Evolutionary conservation across 2,329 filamentous ascomycete species (phyloP).

Genomic region (Pseudocercospora fijiensis): DNA sequence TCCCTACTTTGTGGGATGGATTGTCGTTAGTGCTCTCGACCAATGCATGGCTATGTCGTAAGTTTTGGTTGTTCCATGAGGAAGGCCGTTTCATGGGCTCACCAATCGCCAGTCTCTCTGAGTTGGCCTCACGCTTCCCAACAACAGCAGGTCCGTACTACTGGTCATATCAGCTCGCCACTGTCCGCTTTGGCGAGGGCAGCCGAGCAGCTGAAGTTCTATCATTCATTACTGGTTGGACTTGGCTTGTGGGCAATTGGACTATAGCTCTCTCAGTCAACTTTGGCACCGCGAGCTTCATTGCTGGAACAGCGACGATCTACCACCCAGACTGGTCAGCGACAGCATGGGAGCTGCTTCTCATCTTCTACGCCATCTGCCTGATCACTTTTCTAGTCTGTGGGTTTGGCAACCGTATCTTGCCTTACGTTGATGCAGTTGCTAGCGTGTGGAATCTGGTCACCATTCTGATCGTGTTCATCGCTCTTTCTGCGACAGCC

Average conservation of each 20-base stretch:
- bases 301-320: background rate
- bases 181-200: background rate
- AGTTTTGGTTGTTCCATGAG: background rate
- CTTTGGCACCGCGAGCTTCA: background rate
- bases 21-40: conserved; percentile 65
- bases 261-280: background rate
- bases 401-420: background rate
- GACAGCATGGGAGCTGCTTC: background rate
- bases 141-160: background rate
- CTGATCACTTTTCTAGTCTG: background rate
- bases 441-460: background rate
- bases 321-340: background rate
- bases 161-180: background rate
- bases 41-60: conserved; percentile 59
- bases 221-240: background rate
- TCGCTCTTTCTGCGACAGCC: background rate
- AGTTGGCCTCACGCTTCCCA: background rate
- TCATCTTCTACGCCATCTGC: background rate
- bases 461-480: background rate
- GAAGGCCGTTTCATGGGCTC: background rate
- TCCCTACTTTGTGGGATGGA: conserved; percentile 71
- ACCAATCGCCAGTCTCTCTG: background rate
- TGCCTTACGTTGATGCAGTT: background rate
- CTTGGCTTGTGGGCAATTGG: background rate
- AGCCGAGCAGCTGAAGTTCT: background rate